Evolutionary conservation across 179 eudicot genomes (phyloP), one percentile per base, ranked within the genome.

Genomic region (Carnegiea gigantea): DNA sequence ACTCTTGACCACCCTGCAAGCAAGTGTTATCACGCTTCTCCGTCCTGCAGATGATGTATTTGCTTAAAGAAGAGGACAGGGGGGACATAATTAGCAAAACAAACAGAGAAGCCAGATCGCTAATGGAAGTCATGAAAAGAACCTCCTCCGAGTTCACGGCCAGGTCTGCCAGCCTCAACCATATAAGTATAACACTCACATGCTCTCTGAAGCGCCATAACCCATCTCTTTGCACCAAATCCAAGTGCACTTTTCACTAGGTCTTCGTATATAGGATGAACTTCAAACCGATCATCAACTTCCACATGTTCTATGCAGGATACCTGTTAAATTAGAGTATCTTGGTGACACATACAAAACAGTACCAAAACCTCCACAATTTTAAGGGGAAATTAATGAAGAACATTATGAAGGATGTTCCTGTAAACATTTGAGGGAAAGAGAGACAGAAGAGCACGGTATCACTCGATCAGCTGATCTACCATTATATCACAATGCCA

Each of bases 221-320:
- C 64, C 97, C 95, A 87, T 86, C 94, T 81, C 80, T 86, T 86
- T 15, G 97, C 98, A 77, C 95, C 95, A 85, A 88, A 94, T 40
- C 88, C 93, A 67, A 80, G 62, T 70, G 87, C 84, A 60, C 84
- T 85, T 30, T 70, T 76, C 10, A 92, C 81, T 40, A 88, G 79
- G 77, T 88, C 86, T 80, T 84, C 83, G 82, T 86, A 92, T 20
- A 88, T 88, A 54, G 86, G 77, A 82, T 89, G 88, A 49, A 86
- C 54, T 10, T 72, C 84, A 60, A 81, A 75, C 26, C 68, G 77
- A 20, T 83, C 91, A 64, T 93, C 94, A 13, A 90, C 85, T 89
- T 93, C 97, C 76, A 90, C 87, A 46, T 89, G 97, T 80, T 94
- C 95, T 57, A 92, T 80, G 89, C 91, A 92, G 75, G 89, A 84